A percentile compares a stretch with the other conserved stretches of the same genome.
Conservation (phyloP, 345 rosid species). For the Adansonia digitata region DNA sequence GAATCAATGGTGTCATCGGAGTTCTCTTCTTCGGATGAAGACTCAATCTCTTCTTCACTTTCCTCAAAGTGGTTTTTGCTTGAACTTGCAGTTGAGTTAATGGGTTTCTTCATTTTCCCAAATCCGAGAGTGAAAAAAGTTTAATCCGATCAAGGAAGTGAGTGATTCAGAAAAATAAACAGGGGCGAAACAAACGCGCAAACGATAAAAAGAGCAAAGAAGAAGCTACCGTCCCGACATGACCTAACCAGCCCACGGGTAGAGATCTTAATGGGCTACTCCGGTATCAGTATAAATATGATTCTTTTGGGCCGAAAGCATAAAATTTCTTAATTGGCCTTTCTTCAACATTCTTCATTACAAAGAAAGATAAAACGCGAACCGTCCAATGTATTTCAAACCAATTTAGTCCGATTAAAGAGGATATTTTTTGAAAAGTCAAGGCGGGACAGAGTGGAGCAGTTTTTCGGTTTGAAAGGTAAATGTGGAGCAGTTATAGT, state of each 20-base stretch:
- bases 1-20: slow-evolving; percentile 4
- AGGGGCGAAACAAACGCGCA: too few species aligned
- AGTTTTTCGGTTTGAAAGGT: too few species aligned
- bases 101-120: slow-evolving; percentile 27
- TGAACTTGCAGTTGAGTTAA: slow-evolving; percentile 5
- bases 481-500: too few species aligned
- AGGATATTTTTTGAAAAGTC: too few species aligned
- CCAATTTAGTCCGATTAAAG: too few species aligned
- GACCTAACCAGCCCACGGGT: not conserved
- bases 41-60: slow-evolving; percentile 13
- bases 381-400: too few species aligned
- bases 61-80: slow-evolving; percentile 30
- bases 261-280: not conserved
- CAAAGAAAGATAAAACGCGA: too few species aligned
- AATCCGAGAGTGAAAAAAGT: not conserved
- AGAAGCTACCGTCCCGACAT: not conserved
- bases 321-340: not conserved
- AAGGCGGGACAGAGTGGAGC: too few species aligned
- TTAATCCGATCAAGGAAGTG: not conserved
- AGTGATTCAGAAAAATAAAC: not conserved
- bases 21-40: slow-evolving; percentile 29
- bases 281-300: not conserved
- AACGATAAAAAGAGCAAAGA: not conserved
- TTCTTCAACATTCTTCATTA: too few species aligned
- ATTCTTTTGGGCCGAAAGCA: not conserved